Conservation (phyloP, 1,284 basidiomycete genomes). For the Rhodotorula sp. region DNA sequence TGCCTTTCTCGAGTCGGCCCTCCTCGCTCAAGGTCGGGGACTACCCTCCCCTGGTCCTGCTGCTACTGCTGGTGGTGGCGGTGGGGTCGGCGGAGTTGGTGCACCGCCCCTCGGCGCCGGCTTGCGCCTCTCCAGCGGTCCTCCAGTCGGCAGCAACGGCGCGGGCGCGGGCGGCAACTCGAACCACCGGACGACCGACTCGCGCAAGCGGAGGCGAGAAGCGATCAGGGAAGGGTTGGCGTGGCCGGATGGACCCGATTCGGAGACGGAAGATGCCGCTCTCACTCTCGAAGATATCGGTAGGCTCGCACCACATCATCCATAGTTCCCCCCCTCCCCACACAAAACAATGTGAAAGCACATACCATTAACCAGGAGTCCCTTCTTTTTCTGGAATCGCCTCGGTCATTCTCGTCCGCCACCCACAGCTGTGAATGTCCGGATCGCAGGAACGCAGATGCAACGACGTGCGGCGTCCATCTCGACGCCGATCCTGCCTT, state of each 20-base stretch:
- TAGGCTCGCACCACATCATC: background rate
- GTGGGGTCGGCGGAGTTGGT: no score
- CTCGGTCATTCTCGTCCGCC: no score
- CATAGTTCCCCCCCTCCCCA: no score
- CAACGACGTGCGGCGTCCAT: background rate
- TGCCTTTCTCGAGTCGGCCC: conserved; percentile 12
- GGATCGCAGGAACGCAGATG: conserved; percentile 5
- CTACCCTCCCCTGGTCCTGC: background rate
- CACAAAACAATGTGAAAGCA: no score
- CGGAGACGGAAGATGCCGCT: conserved; percentile 37
- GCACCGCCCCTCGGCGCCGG: no score
- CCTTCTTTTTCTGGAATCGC: no score
- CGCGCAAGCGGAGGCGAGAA: background rate
- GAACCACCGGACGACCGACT: background rate
- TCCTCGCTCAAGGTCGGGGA: background rate
- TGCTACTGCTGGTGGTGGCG: no score
- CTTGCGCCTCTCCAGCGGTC: no score
- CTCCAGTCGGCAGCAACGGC: background rate
- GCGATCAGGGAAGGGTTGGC: conserved; percentile 4
- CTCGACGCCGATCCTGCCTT: background rate
- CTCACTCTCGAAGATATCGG: conserved; percentile 34
- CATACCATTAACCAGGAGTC: no score
- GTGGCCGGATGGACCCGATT: conserved; percentile 13
- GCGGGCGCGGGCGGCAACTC: background rate
- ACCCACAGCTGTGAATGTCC: conserved; percentile 16